These are phyloP conservation scores for Rhizopogon vulgaris DNA, from an alignment of 768 basidiomycete species.

Conservation along the genomic window DNA sequence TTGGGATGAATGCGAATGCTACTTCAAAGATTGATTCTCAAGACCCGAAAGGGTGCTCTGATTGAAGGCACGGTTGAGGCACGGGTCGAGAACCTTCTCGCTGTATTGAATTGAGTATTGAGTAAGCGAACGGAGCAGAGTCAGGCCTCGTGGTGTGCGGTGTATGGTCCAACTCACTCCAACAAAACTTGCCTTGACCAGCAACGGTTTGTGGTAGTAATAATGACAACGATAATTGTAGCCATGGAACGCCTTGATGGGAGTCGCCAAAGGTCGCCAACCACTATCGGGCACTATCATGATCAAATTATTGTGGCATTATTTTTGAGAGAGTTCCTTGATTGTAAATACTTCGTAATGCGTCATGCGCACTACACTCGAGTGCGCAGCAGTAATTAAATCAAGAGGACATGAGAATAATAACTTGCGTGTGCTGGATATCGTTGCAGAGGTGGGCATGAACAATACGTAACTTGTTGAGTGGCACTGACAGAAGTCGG, in stretches of 20 bases:
- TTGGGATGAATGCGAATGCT: too few relatives aligned
- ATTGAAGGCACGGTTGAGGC: too few relatives aligned
- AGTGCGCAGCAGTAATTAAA: too few relatives aligned
- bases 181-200: neutral
- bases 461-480: neutral
- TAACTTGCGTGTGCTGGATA: neutral
- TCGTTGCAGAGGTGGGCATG: neutral
- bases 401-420: neutral
- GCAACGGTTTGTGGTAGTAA: neutral
- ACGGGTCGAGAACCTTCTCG: too few relatives aligned
- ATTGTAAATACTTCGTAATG: neutral
- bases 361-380: neutral
- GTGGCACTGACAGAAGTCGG: neutral
- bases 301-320: neutral
- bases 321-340: constrained; percentile 2
- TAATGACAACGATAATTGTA: neutral
- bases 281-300: neutral
- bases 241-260: neutral
- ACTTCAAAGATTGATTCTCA: too few relatives aligned
- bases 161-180: neutral
- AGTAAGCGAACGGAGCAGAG: neutral
- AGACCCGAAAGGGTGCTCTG: too few relatives aligned
- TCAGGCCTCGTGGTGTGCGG: neutral
- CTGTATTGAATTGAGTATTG: too few relatives aligned
- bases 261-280: neutral